Percentiles rank a stretch among this genome's conserved stretches.
These are phyloP conservation scores for Hordeum vulgare DNA, from an alignment of 176 grass and related monocot genomes.

Conservation along the genomic window DNA sequence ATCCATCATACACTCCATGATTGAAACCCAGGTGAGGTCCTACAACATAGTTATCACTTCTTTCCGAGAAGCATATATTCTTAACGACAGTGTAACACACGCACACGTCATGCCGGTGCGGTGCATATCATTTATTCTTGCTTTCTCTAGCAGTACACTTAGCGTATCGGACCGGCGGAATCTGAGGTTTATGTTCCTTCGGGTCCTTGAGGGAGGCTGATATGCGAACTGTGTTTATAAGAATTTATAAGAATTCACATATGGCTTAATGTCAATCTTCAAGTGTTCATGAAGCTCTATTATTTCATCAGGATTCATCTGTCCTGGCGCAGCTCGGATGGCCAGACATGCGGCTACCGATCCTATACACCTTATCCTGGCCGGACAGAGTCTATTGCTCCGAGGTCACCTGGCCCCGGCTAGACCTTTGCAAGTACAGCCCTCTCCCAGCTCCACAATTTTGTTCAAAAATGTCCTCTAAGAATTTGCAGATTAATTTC, in stretches of 20 bases:
- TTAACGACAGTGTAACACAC: background rate
- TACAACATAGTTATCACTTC: background rate
- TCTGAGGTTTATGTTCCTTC: conserved; percentile 4
- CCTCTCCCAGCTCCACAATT: background rate
- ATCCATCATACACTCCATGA: conserved; percentile 99
- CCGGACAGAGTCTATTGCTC: conserved; percentile 94
- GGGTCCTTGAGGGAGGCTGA: background rate
- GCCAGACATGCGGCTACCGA: conserved; percentile 96
- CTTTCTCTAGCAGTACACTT: background rate
- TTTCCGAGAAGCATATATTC: conserved; percentile 1
- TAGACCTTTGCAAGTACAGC: conserved; percentile 92
- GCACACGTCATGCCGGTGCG: background rate
- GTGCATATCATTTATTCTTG: background rate
- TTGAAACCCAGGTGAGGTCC: conserved; percentile 84
- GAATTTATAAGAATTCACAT: background rate
- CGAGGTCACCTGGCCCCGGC: conserved; percentile 82
- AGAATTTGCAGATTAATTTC: background rate
- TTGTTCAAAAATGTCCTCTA: background rate
- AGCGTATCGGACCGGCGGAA: background rate
- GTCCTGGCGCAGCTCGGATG: conserved; percentile 89
- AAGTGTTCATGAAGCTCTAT: conserved; percentile 1
- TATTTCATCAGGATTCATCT: conserved; percentile 78
- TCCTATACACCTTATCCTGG: conserved; percentile 96
- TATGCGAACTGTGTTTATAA: background rate
- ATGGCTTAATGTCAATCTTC: background rate